Base-by-base conservation (phyloP, 805 yeast species). In the Peterozyma toletana region DNA sequence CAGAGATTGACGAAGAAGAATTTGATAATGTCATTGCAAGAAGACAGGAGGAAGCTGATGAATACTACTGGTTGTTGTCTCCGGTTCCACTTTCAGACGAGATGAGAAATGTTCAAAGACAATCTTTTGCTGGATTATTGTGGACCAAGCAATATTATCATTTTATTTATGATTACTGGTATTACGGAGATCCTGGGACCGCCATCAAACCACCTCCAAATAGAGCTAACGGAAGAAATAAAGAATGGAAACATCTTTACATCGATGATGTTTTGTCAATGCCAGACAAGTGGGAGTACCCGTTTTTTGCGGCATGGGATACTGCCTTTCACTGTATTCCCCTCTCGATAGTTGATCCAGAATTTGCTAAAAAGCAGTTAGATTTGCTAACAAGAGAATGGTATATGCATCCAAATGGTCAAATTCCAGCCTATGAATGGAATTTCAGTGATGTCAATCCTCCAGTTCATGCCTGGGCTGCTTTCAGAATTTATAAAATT, bases 371-470 rank as follows among this genome's bases (percentile, higher is more conserved):
- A 62, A 82, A 78, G 53, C 96, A 89, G 65, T 73, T 89, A 53
- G 95, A 84, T 59, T 67, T 89, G 45, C 68, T 89, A 59, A 83
- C 95, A 30, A 75, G 96, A 57, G 97, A 89, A 64, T 89, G 96
- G 96, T 89, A 89, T 59, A 87, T 88, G 95, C 96, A 91, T 59
- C 96, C 96, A 38, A 89, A 89, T 60, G 97, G 97, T n/a, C 96
- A 90, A 63, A 78, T 88, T 50, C 96, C 97, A 0, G 96, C 96
- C 11, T 89, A 89, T 61, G 97, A 89, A 64, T 89, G 97, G 97
- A 89, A 90, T 60, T 89, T 89, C 56, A 71, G 85, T 49, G 97
- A 89, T 62, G 95, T 90, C n/a, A 89, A 89, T 59, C 97, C 97
- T 1, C 97, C 97, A 0, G 97, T 89, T 33, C 96, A 90, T 60